Evolutionary conservation across 2,329 filamentous ascomycete genomes (phyloP).

Genomic region (Aureobasidium namibiae): DNA sequence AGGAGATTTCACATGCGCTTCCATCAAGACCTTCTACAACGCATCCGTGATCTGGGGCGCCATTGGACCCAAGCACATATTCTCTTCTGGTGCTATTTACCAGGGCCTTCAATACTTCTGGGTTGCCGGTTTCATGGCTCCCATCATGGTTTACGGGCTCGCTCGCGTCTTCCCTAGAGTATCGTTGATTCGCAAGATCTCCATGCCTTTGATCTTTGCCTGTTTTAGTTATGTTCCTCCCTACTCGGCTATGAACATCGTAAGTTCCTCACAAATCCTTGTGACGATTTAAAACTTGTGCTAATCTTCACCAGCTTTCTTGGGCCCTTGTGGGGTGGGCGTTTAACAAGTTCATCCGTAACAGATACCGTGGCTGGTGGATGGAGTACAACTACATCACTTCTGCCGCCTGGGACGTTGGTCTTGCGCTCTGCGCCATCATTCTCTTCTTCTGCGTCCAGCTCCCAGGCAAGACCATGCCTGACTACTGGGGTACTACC

Average conservation of each 20-base stretch:
- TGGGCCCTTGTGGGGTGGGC: conserved; percentile 79
- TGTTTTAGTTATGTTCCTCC: conserved; percentile 80
- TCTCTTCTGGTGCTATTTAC: conserved; percentile 65
- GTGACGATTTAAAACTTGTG: background rate
- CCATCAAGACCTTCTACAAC: conserved; percentile 73
- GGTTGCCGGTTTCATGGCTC: conserved; percentile 64
- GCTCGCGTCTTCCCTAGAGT: conserved; percentile 17
- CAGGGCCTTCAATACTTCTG: conserved; percentile 74
- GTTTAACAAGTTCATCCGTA: conserved; percentile 71
- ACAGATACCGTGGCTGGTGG: conserved; percentile 69
- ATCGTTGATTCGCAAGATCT: conserved; percentile 17
- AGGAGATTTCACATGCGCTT: background rate
- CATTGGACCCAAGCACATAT: conserved; percentile 7
- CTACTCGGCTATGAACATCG: conserved; percentile 61
- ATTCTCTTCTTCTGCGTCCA: conserved; percentile 80
- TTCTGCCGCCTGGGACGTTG: conserved; percentile 73
- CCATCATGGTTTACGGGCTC: conserved; percentile 66
- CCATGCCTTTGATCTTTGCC: conserved; percentile 64
- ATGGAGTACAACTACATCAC: conserved; percentile 87
- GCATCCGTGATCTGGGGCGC: conserved; percentile 77
- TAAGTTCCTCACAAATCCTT: background rate
- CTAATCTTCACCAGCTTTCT: conserved; percentile 32
- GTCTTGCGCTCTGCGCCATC: conserved; percentile 75
- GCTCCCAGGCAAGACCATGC: conserved; percentile 65
- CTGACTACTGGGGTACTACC: conserved; percentile 82